Conservation (phyloP, 2,329 filamentous ascomycete species). For the Zasmidium cellare region DNA sequence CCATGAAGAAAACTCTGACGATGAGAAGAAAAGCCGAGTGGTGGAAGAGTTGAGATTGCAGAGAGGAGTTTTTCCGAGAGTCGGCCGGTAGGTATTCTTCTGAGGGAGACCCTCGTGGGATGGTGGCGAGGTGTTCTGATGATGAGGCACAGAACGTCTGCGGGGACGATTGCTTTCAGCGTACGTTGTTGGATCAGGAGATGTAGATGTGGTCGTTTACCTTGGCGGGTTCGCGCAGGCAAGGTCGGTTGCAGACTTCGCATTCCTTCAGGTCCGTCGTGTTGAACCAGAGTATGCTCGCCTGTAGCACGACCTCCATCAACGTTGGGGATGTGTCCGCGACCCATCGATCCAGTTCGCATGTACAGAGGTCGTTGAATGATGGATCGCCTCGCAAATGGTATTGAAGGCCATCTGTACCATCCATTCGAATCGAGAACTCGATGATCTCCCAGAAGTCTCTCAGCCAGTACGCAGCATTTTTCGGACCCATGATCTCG, state of each 20-base stretch:
- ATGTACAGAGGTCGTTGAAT: constrained; percentile 4
- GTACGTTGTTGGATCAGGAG: not conserved
- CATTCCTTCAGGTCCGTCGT: constrained; percentile 5
- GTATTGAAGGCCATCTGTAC: not conserved
- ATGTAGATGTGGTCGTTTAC: not conserved
- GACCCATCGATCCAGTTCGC: not conserved
- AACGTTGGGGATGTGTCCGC: not conserved
- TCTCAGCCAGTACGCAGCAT: not conserved
- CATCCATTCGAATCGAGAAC: not conserved
- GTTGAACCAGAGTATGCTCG: constrained; percentile 1
- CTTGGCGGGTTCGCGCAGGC: not conserved
- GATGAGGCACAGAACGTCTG: too few species aligned
- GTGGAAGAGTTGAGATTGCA: not conserved
- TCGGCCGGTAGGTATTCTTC: too few species aligned
- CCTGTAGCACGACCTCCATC: not conserved
- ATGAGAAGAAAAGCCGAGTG: not conserved
- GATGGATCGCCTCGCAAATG: constrained; percentile 1
- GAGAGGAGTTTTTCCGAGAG: too few species aligned
- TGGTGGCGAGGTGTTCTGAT: too few species aligned
- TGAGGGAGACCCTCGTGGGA: too few species aligned
- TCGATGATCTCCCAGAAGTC: constrained; percentile 9
- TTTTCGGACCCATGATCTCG: constrained; percentile 4
- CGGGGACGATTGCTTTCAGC: too few species aligned
- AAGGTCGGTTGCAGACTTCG: not conserved
- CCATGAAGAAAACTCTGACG: not conserved